Base-by-base conservation (phyloP, 177 flowering plant species). In the Telopea speciosissima region DNA sequence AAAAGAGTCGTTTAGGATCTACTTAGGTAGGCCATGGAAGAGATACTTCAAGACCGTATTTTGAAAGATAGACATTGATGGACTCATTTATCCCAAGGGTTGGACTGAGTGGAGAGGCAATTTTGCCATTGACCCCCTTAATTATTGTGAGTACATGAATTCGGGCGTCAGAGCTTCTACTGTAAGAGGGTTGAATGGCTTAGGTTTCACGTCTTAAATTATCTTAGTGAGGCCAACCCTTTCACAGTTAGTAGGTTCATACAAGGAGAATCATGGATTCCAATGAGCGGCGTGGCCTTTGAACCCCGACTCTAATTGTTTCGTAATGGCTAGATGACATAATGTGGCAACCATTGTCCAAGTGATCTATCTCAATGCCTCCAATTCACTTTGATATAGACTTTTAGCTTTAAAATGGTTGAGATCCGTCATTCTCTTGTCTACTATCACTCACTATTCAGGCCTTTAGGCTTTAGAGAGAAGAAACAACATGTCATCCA, bases 1-100 rank as follows among this genome's bases (percentile, higher is more conserved):
- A 4, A 81, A 76, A 66, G 72, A 68, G 5, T 67, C 68, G 19
- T 79, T 77, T 68, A 68, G 24, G 79, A 85, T 66, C 16, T 89
- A 71, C 70, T 26, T 90, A 13, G 92, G 93, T 0, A 62, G 93
- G 77, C 90, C 92, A 3, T 88, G 96, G 96, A 82, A 73, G 74
- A 65, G 72, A 69, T 90, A 76, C 36, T 86, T 92, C 0, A 78
- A 90, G 71, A 85, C 90, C 0, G 85, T 85, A n/a, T 62, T 89
- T 14, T 0, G 81, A 71, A 79, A 82, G 74, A 85, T 87, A 8
- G 81, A 88, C 64, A 65, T 88, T 8, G 88, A 80, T 65, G 85
- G 85, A 0, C 28, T 86, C 71, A 72, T 90, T 44, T 74, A 85
- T 64, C 89, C 86, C 0, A 67, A 24, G 16, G 97, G 97, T 25